Conservation (phyloP, 129 eudicot genomes). For the Kitagawia praeruptora region DNA sequence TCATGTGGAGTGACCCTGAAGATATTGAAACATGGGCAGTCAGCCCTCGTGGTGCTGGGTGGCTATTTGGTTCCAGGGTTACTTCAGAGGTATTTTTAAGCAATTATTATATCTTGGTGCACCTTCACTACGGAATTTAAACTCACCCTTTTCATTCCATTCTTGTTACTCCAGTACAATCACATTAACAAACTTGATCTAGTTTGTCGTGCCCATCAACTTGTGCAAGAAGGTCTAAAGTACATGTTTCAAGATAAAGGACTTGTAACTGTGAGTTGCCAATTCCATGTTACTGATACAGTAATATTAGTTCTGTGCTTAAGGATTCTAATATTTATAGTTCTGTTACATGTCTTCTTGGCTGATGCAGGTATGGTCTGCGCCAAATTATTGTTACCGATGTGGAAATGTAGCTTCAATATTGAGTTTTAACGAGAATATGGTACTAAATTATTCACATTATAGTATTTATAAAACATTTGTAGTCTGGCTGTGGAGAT, state of each 20-base stretch:
- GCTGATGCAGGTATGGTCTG: constrained; percentile 88
- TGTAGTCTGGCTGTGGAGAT: neutral
- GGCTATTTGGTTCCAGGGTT: constrained; percentile 99
- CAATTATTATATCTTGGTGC: neutral
- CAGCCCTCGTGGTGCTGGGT: constrained; percentile 98
- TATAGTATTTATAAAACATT: neutral
- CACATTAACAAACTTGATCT: constrained; percentile 94
- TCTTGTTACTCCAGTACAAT: constrained; percentile 53
- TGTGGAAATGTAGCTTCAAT: constrained; percentile 99
- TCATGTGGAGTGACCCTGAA: constrained; percentile 99
- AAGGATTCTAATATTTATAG: neutral
- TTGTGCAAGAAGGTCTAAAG: constrained; percentile 97
- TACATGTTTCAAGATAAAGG: constrained; percentile 99
- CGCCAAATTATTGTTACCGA: constrained; percentile 97
- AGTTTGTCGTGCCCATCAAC: constrained; percentile 99
- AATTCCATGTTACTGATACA: constrained; percentile 1
- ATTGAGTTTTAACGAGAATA: constrained; percentile 93
- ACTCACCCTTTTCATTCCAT: neutral
- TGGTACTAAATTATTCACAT: constrained; percentile 40
- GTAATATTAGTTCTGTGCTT: neutral
- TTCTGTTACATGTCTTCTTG: constrained; percentile 1
- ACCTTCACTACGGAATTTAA: neutral
- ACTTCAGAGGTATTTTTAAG: constrained; percentile 65
- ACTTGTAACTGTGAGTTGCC: constrained; percentile 83
- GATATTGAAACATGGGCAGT: constrained; percentile 99